Percentiles rank a stretch among this genome's conserved stretches.
Conservation (phyloP, 257 asterid genomes). For the Dorcoceras hygrometricum region DNA sequence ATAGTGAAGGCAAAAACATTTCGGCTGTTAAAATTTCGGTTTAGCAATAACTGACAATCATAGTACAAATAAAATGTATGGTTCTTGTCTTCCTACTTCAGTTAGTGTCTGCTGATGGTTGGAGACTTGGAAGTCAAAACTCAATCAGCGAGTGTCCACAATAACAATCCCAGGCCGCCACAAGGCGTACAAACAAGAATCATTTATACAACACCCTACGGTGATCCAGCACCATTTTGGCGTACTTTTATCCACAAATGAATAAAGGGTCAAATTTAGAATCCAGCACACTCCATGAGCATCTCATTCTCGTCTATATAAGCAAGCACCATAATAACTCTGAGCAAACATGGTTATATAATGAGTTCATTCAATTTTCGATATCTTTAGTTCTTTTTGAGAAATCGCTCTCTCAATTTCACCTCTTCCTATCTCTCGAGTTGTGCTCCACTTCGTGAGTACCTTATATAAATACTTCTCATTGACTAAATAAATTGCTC, state of each 20-base stretch:
- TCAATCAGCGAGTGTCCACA: background rate
- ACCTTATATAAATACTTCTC: background rate
- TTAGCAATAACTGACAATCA: background rate
- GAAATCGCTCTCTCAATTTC: background rate
- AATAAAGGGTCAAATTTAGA: background rate
- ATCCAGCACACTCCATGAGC: background rate
- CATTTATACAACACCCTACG: background rate
- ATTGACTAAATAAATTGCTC: background rate
- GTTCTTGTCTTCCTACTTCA: too few species aligned
- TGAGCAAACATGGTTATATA: too few species aligned
- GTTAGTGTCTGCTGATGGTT: too few species aligned
- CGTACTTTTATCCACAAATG: too few species aligned
- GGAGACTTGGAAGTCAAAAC: too few species aligned
- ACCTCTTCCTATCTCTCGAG: background rate
- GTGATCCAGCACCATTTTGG: background rate
- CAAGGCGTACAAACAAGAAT: background rate
- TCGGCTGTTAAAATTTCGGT: constrained; percentile 2
- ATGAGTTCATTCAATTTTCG: background rate
- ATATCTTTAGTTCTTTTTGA: background rate
- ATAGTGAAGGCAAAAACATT: background rate
- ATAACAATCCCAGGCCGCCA: background rate
- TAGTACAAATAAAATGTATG: background rate
- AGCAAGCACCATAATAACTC: background rate
- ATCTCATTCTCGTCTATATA: background rate
- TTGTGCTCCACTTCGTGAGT: background rate